Percentiles rank a stretch among this genome's conserved stretches.
phyloP scores from a whole-genome alignment of 148 eudicot genomes.

The Silene conica region DNA sequence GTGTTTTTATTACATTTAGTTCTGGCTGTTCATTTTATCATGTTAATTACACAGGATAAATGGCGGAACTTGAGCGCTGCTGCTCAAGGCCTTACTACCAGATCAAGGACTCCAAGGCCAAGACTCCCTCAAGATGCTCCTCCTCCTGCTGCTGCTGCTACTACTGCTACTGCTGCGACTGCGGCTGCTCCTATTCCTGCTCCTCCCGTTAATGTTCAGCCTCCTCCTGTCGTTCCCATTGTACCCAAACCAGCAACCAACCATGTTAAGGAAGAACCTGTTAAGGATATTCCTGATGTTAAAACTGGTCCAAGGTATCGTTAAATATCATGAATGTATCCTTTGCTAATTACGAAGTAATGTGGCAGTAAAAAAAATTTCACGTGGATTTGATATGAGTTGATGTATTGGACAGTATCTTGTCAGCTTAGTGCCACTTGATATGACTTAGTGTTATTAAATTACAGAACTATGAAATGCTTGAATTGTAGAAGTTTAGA shows the following conservation, averaged over 20 bases:
- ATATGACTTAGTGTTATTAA: neutral
- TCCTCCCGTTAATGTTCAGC: slow-evolving; percentile 22
- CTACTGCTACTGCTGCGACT: no score
- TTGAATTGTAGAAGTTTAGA: neutral
- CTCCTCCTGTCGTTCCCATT: slow-evolving; percentile 28
- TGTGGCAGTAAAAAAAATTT: neutral
- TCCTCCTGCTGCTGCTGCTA: slow-evolving; percentile 28
- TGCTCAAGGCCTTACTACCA: slow-evolving; percentile 66
- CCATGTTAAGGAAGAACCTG: slow-evolving; percentile 46
- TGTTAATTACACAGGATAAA: slow-evolving; percentile 59
- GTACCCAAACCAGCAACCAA: slow-evolving; percentile 38
- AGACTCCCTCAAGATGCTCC: slow-evolving; percentile 36
- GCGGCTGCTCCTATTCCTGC: slow-evolving; percentile 29
- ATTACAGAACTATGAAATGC: neutral
- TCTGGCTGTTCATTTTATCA: neutral
- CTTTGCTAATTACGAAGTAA: neutral
- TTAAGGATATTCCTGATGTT: slow-evolving; percentile 48
- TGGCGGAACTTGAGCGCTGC: slow-evolving; percentile 91
- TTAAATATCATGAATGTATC: neutral
- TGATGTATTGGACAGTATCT: neutral
- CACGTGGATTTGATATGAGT: neutral
- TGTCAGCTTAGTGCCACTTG: neutral
- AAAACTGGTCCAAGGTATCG: slow-evolving; percentile 57
- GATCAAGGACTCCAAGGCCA: slow-evolving; percentile 46
- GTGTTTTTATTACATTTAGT: neutral